Percentiles rank a stretch among this genome's conserved stretches.
phyloP scores from a whole-genome alignment of 345 rosid species.

The Streptanthus diversifolius region DNA sequence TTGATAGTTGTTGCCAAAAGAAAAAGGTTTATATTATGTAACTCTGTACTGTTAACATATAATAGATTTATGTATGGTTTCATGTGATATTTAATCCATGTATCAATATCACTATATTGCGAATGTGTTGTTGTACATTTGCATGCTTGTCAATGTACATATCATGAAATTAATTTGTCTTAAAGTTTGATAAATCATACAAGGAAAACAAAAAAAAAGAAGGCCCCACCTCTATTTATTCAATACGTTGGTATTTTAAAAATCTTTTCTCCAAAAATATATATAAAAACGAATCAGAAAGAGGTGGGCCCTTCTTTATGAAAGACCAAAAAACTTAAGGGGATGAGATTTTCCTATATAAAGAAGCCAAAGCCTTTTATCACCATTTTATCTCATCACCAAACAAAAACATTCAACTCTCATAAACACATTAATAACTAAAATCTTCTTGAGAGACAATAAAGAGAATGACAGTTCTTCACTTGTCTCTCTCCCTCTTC shows the following conservation, averaged over 20 bases:
- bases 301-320: conserved; percentile 4
- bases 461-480: conserved; percentile 34
- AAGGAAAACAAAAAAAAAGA: no score
- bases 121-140: neutral
- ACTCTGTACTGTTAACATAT: neutral
- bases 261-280: neutral
- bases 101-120: neutral
- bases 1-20: neutral
- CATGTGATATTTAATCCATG: neutral
- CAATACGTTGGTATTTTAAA: neutral
- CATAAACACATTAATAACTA: conserved; percentile 24
- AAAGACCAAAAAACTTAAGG: neutral
- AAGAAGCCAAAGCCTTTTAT: conserved; percentile 22
- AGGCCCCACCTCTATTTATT: no score
- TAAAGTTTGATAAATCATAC: neutral
- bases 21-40: neutral
- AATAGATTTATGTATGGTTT: neutral
- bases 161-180: neutral
- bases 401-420: conserved; percentile 29
- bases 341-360: conserved; percentile 20
- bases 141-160: neutral
- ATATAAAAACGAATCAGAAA: conserved; percentile 20
- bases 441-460: conserved; percentile 29
- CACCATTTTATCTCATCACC: conserved; percentile 26
- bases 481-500: conserved; percentile 45